A percentile compares a stretch with the other conserved stretches of the same genome.
phyloP scores from a whole-genome alignment of 2,329 filamentous ascomycete genomes.

The Fusarium setosum region DNA sequence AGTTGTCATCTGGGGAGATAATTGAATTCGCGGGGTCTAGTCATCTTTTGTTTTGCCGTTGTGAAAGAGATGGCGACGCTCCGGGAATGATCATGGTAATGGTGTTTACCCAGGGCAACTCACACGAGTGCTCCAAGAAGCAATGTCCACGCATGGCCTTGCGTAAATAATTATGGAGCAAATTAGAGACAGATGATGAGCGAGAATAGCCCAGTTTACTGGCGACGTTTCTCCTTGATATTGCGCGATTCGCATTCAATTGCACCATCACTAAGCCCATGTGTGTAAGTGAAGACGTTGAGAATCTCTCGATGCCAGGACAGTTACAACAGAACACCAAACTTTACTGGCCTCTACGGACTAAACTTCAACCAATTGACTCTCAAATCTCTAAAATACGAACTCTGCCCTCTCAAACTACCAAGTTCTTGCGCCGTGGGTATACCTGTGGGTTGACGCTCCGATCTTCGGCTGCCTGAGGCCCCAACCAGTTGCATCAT shows the following conservation, averaged over 20 bases:
- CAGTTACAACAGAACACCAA: no score
- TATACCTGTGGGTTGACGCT: conserved; percentile 16
- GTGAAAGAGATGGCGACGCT: no score
- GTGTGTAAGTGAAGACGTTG: conserved; percentile 5
- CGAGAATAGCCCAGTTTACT: neutral
- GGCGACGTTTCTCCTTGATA: conserved; percentile 26
- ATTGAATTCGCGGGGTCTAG: no score
- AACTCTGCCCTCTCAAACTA: neutral
- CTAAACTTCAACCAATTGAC: neutral
- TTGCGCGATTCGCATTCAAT: conserved; percentile 30
- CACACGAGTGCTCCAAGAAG: neutral
- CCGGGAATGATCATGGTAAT: no score
- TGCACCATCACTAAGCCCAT: conserved; percentile 8
- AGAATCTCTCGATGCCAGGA: neutral
- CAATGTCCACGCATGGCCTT: neutral
- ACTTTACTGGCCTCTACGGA: no score
- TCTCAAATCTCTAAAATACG: neutral
- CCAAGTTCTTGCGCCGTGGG: neutral
- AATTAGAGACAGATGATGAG: neutral
- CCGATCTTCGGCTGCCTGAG: conserved; percentile 44
- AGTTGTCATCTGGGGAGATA: no score
- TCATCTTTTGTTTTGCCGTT: no score
- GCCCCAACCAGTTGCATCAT: conserved; percentile 45
- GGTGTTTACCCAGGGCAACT: neutral
- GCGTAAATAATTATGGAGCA: no score